phyloP scores from a whole-genome alignment of 495 filamentous ascomycete species.

The Hypoxylon fragiforme region DNA sequence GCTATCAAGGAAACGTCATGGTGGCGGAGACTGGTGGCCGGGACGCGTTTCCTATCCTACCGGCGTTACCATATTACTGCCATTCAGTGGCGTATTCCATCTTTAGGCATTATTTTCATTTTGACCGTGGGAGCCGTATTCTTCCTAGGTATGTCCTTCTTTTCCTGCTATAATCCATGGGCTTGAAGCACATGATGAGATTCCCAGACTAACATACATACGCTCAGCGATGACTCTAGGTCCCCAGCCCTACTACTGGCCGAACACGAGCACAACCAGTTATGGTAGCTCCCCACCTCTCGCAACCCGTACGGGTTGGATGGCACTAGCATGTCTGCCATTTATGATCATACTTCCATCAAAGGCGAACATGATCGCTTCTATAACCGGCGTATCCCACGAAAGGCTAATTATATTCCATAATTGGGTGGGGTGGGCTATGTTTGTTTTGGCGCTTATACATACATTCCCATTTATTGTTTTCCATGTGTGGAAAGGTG shows the following conservation, averaged over 20 bases:
- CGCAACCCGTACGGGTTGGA: constrained; percentile 55
- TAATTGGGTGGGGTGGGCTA: constrained; percentile 56
- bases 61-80: constrained; percentile 40
- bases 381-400: constrained; percentile 57
- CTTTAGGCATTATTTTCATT: constrained; percentile 49
- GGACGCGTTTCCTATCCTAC: constrained; percentile 42
- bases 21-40: constrained; percentile 20
- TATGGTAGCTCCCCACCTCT: constrained; percentile 57
- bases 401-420: constrained; percentile 61
- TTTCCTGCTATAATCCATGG: neutral
- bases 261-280: constrained; percentile 45
- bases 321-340: constrained; percentile 56
- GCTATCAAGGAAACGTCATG: constrained; percentile 6
- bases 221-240: constrained; percentile 51
- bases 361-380: constrained; percentile 51
- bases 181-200: neutral
- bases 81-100: constrained; percentile 47
- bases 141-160: constrained; percentile 47
- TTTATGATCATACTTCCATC: constrained; percentile 49
- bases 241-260: constrained; percentile 62
- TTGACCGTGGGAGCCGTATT: constrained; percentile 47
- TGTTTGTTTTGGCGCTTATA: constrained; percentile 56
- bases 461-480: constrained; percentile 65
- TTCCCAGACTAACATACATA: neutral
- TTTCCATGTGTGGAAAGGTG: constrained; percentile 50